Conservation (phyloP, 1,139 yeast genomes). For the Scheffersomyces parashehatae region DNA sequence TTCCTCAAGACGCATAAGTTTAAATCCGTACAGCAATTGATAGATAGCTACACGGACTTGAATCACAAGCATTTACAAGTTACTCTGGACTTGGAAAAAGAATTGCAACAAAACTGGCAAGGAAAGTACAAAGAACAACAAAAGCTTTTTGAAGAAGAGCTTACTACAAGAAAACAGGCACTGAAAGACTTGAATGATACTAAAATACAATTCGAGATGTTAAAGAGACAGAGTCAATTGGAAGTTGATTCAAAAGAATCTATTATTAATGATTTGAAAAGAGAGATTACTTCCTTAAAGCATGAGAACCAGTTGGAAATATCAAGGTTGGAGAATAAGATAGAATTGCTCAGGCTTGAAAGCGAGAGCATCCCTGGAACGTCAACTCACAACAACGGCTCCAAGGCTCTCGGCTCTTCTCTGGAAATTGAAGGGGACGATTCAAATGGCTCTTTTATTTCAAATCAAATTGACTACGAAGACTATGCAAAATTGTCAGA, state of each 20-base stretch:
- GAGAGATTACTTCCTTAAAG: conserved; percentile 26
- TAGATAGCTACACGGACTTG: conserved; percentile 17
- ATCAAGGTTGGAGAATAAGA: conserved; percentile 48
- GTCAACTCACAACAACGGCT: conserved; percentile 20
- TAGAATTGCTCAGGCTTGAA: conserved; percentile 41
- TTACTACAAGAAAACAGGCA: conserved; percentile 25
- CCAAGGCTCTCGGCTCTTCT: conserved; percentile 11
- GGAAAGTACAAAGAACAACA: conserved; percentile 40
- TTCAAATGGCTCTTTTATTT: conserved; percentile 7
- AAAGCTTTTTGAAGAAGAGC: conserved; percentile 34
- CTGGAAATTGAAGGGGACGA: conserved; percentile 9
- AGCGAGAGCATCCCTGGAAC: conserved; percentile 17
- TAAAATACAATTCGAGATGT: conserved; percentile 40
- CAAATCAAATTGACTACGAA: conserved; percentile 22
- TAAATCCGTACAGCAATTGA: conserved; percentile 26
- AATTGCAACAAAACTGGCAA: conserved; percentile 31
- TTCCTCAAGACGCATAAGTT: conserved; percentile 28
- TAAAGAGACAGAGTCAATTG: conserved; percentile 38
- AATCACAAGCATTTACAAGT: conserved; percentile 13
- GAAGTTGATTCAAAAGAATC: conserved; percentile 34
- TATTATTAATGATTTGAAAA: conserved; percentile 24
- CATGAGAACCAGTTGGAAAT: conserved; percentile 49
- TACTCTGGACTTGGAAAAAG: conserved; percentile 20
- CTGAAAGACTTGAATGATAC: conserved; percentile 38
- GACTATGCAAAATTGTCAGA: conserved; percentile 43